Evolutionary conservation across 352 stramenopile genomes (phyloP).

Genomic region (Phytophthora crassamura): DNA sequence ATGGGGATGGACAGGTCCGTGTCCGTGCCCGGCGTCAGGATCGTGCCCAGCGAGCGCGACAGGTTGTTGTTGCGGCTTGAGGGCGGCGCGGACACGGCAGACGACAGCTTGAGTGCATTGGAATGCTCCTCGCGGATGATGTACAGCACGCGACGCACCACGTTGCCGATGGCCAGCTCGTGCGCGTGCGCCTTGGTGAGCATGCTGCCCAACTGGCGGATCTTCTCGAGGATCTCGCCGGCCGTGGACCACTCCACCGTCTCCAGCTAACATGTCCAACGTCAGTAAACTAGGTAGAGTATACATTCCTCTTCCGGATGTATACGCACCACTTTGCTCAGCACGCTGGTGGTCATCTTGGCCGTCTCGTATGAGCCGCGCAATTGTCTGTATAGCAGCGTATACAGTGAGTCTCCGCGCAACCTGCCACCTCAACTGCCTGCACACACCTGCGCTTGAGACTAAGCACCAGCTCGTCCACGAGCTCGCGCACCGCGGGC

Average conservation of each 20-base stretch:
- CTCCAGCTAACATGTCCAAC: slow-evolving; percentile 50
- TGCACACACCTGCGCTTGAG: slow-evolving; percentile 74
- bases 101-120: slow-evolving; percentile 70
- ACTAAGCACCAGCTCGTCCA: slow-evolving; percentile 79
- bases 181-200: slow-evolving; percentile 84
- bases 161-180: slow-evolving; percentile 90
- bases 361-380: slow-evolving; percentile 83
- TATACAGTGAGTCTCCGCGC: neutral
- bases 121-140: slow-evolving; percentile 90
- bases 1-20: slow-evolving; percentile 86
- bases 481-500: slow-evolving; percentile 69
- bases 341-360: slow-evolving; percentile 76
- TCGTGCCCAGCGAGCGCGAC: slow-evolving; percentile 78
- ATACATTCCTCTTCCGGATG: slow-evolving; percentile 5
- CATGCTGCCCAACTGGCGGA: slow-evolving; percentile 80
- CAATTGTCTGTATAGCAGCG: slow-evolving; percentile 49
- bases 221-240: slow-evolving; percentile 87
- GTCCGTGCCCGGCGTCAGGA: slow-evolving; percentile 82
- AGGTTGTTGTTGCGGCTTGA: slow-evolving; percentile 68
- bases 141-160: slow-evolving; percentile 89
- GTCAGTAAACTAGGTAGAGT: neutral
- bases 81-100: slow-evolving; percentile 21
- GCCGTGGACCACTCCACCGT: slow-evolving; percentile 82
- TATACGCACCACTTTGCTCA: slow-evolving; percentile 73
- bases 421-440: neutral